Evolutionary conservation across 1,284 basidiomycete species (phyloP).

Genomic region (Naganishia liquefaciens): DNA sequence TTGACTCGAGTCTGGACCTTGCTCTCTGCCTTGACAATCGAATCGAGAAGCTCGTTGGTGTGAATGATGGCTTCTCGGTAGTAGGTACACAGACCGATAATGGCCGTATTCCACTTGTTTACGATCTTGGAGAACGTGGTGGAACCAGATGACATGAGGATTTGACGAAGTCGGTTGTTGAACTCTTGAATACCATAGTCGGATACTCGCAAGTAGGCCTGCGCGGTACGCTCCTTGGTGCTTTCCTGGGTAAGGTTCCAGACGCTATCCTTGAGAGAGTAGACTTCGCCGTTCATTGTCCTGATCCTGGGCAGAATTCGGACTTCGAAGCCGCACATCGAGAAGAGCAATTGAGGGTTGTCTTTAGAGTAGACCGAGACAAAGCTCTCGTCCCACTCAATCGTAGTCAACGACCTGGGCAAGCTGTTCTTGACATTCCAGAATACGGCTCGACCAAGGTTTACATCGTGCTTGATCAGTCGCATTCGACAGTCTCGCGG

Average conservation of each 20-base stretch:
- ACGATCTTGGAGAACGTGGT: conserved; percentile 99
- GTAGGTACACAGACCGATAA: conserved; percentile 95
- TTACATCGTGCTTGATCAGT: conserved; percentile 99
- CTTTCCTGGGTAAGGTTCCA: conserved; percentile 97
- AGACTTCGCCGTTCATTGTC: conserved; percentile 92
- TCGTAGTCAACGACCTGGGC: conserved; percentile 92
- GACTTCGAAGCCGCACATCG: conserved; percentile 97
- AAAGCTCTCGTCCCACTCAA: conserved; percentile 98
- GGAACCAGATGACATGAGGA: conserved; percentile 97
- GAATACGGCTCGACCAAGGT: conserved; percentile 95
- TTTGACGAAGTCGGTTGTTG: conserved; percentile 94
- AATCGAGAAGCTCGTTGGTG: conserved; percentile 91
- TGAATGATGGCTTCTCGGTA: conserved; percentile 99
- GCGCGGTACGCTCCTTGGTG: conserved; percentile 94
- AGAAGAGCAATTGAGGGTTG: conserved; percentile 96
- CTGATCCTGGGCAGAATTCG: conserved; percentile 86
- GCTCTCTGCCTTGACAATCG: conserved; percentile 94
- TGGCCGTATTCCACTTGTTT: conserved; percentile 98
- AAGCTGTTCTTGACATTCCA: conserved; percentile 99
- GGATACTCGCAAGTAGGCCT: conserved; percentile 95
- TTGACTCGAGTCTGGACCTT: conserved; percentile 99
- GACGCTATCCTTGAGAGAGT: conserved; percentile 92
- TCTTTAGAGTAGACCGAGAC: conserved; percentile 96
- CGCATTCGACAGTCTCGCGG: conserved; percentile 98
- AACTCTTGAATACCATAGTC: conserved; percentile 96